These are phyloP conservation scores for Fusarium lyarnte DNA, from an alignment of 2,329 filamentous ascomycete species.

Conservation along the genomic window DNA sequence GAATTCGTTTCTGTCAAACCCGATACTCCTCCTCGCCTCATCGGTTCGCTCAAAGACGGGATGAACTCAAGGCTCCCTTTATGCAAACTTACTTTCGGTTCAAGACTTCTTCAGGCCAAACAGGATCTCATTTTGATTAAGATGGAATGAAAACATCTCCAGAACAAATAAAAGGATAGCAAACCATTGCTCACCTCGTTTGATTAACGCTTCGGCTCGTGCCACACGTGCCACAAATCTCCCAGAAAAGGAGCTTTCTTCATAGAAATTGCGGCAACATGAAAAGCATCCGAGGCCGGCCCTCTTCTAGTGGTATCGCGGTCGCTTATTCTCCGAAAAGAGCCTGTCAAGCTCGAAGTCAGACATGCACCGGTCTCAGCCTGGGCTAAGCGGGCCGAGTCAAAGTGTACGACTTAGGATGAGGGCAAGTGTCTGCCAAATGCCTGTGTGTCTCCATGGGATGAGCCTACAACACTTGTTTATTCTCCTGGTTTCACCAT, in stretches of 20 bases:
- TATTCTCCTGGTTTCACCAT: conserved; percentile 39
- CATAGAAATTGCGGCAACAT: conserved; percentile 24
- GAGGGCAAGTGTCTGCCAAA: conserved; percentile 20
- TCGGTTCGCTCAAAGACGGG: not conserved
- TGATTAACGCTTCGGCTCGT: conserved; percentile 19
- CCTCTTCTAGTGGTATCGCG: conserved; percentile 11
- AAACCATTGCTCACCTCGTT: conserved; percentile 15
- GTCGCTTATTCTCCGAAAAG: conserved; percentile 36
- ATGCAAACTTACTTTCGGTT: conserved; percentile 13
- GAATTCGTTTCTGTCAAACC: not conserved
- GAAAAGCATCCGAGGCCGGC: conserved; percentile 23
- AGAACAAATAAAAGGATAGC: conserved; percentile 3
- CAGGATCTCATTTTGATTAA: conserved; percentile 11
- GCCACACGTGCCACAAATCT: conserved; percentile 30
- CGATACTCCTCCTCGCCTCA: not conserved
- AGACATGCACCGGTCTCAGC: conserved; percentile 38
- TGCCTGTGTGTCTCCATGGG: conserved; percentile 27
- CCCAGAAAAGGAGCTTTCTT: conserved; percentile 25
- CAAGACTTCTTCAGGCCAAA: not conserved
- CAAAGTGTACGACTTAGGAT: conserved; percentile 35
- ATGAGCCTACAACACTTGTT: conserved; percentile 25
- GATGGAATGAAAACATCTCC: not conserved
- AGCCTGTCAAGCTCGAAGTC: conserved; percentile 43
- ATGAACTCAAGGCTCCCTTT: conserved; percentile 5
- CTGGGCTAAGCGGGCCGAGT: conserved; percentile 43